phyloP scores from a whole-genome alignment of 495 filamentous ascomycete species.

The Parathielavia hyrcaniae region DNA sequence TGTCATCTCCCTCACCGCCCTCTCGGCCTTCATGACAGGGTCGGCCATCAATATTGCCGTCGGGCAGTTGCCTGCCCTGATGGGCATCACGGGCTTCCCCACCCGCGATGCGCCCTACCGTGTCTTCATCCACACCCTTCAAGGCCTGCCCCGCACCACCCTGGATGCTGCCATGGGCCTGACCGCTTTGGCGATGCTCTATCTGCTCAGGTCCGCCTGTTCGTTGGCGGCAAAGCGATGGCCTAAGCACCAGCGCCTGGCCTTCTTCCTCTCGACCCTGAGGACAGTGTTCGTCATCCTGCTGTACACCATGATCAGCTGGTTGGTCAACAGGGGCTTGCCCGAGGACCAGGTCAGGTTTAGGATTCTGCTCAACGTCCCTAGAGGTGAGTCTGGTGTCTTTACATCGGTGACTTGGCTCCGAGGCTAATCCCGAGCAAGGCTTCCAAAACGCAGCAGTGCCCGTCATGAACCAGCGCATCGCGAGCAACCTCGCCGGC shows the following conservation, averaged over 20 bases:
- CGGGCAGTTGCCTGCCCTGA: constrained; percentile 79
- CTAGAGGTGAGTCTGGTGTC: constrained; percentile 51
- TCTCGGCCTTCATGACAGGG: constrained; percentile 97
- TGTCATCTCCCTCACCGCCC: constrained; percentile 84
- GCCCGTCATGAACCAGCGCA: constrained; percentile 54
- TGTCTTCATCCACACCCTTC: constrained; percentile 82
- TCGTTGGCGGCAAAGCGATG: constrained; percentile 60
- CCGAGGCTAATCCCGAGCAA: constrained; percentile 24
- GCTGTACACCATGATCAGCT: constrained; percentile 90
- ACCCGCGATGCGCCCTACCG: constrained; percentile 74
- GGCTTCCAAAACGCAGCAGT: constrained; percentile 77
- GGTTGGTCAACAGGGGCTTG: constrained; percentile 61
- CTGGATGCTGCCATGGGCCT: constrained; percentile 88
- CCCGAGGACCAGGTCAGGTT: constrained; percentile 48
- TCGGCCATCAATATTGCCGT: constrained; percentile 85
- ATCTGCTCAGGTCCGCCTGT: constrained; percentile 67
- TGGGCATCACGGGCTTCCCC: constrained; percentile 74
- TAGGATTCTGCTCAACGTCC: constrained; percentile 67
- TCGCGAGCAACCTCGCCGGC: constrained; percentile 27
- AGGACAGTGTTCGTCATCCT: constrained; percentile 89
- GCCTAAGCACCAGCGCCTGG: constrained; percentile 63
- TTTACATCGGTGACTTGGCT: background rate
- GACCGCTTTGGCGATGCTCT: constrained; percentile 75
- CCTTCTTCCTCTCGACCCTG: constrained; percentile 86
- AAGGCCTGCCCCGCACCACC: constrained; percentile 59